Evolutionary conservation across 352 stramenopile species (phyloP).

Genomic region (Phytophthora pinifolia): DNA sequence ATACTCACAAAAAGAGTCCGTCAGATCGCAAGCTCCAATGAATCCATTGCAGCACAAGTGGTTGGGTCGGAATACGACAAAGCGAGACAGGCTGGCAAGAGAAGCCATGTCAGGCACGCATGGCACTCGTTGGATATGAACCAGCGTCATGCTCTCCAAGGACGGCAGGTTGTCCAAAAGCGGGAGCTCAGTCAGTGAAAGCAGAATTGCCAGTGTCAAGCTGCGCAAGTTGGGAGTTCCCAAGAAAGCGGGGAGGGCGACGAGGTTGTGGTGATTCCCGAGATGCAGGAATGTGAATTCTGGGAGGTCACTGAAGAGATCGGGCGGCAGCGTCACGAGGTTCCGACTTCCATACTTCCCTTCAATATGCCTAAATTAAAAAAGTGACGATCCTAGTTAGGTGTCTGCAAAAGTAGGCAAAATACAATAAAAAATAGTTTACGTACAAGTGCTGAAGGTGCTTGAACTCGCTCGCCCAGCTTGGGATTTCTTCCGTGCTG

Average conservation of each 20-base stretch:
- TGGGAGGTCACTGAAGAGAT: slow-evolving; percentile 24
- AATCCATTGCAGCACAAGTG: slow-evolving; percentile 33
- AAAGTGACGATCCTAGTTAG: neutral
- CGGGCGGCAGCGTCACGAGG: slow-evolving; percentile 10
- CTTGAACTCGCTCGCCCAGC: slow-evolving; percentile 15
- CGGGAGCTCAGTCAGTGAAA: slow-evolving; percentile 17
- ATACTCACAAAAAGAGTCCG: slow-evolving; percentile 12
- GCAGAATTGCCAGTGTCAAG: slow-evolving; percentile 13
- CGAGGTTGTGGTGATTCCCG: slow-evolving; percentile 14
- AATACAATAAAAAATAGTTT: neutral
- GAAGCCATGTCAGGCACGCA: slow-evolving; percentile 20
- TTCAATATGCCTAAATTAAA: slow-evolving; percentile 18
- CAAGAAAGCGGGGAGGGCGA: slow-evolving; percentile 5
- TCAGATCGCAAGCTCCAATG: slow-evolving; percentile 14
- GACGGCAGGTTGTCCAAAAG: slow-evolving; percentile 13
- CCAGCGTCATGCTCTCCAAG: slow-evolving; percentile 17
- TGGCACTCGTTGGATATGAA: slow-evolving; percentile 11
- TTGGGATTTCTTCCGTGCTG: slow-evolving; percentile 13
- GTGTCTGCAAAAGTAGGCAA: neutral
- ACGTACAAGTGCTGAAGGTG: slow-evolving; percentile 22
- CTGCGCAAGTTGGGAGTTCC: slow-evolving; percentile 21
- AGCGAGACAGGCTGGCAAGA: slow-evolving; percentile 13
- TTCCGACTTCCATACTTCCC: slow-evolving; percentile 23
- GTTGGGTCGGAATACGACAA: slow-evolving; percentile 19
- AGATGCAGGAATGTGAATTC: slow-evolving; percentile 23